Base-by-base conservation (phyloP, 1,139 yeast genomes). In the Candida freyschussii region DNA sequence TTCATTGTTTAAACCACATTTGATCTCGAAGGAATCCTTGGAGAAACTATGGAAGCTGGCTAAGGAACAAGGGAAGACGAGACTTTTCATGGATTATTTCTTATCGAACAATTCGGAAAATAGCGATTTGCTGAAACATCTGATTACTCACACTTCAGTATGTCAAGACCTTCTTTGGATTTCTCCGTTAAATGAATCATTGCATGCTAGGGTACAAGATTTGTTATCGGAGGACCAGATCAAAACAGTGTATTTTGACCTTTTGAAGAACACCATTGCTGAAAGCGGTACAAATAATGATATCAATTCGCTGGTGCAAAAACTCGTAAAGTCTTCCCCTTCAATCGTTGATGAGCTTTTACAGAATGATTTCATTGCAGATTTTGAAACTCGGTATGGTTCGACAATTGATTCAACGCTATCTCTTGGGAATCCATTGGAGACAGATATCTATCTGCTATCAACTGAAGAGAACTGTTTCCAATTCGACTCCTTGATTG, bases 361-460 rank as follows among this genome's bases (percentile, higher is more conserved):
- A 9, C 10, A 26, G 3, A 21, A 6, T 3, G 21, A 36, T 13
- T 37, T 30, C 13, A 28, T 15, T 9, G 26, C n/a, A 15, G 39
- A 48, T n/a, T 30, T 57, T 5, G 41, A 51, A 2, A 25, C 17
- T 2, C 13, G 36, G 1, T 46, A 47, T 26, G 52, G 61, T n/a
- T 47, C 50, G 2, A 19, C 18, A 3, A 37, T 60, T 26, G 63
- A 61, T 33, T 48, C 57, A 7, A 51, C 58, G 33, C 43, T 73
- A 17, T 52, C 78, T 0, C 50, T 73, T 17, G 67, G 75, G 0
- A 72, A 71, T 42, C 64, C 75, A 2, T 47, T 75, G 29, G 67
- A 59, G 13, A 58, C 60, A 17, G 66, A 63, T 32, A 53, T 66
- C 2, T 64, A 60, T 39, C 46, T 73, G 18, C 43, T 68, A 10